These are phyloP conservation scores for Knufia petricola DNA, from an alignment of 2,329 filamentous ascomycete genomes.

Conservation along the genomic window DNA sequence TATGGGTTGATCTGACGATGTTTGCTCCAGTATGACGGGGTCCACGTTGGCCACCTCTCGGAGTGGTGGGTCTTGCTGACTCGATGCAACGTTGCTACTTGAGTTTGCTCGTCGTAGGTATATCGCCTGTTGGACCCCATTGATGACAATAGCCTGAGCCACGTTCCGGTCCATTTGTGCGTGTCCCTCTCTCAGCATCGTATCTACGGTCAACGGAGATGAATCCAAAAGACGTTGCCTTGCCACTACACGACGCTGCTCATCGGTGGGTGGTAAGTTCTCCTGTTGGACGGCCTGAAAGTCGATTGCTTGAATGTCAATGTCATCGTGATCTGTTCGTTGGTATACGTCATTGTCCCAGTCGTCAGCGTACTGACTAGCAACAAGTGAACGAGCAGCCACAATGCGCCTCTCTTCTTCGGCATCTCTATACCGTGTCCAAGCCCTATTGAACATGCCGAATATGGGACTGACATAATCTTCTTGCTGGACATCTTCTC, in stretches of 20 bases:
- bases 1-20: background rate
- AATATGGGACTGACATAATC: constrained; percentile 20
- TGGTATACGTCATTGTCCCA: too few species aligned
- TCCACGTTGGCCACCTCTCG: background rate
- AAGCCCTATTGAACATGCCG: constrained; percentile 19
- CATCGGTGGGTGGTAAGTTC: background rate
- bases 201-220: background rate
- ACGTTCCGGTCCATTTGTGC: background rate
- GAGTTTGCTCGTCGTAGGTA: background rate
- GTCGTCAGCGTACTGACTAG: too few species aligned
- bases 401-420: too few species aligned
- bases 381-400: too few species aligned
- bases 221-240: background rate
- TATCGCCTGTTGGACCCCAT: background rate
- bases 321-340: background rate
- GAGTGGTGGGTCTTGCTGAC: background rate
- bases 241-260: background rate
- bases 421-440: constrained; percentile 18
- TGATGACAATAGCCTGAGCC: background rate
- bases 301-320: background rate
- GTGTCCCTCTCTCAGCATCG: background rate
- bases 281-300: background rate
- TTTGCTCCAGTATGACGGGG: background rate
- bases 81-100: background rate
- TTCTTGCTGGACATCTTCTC: constrained; percentile 21